These are phyloP conservation scores for Orbilia brochopaga DNA, from an alignment of 2,329 filamentous ascomycete genomes.

Conservation along the genomic window DNA sequence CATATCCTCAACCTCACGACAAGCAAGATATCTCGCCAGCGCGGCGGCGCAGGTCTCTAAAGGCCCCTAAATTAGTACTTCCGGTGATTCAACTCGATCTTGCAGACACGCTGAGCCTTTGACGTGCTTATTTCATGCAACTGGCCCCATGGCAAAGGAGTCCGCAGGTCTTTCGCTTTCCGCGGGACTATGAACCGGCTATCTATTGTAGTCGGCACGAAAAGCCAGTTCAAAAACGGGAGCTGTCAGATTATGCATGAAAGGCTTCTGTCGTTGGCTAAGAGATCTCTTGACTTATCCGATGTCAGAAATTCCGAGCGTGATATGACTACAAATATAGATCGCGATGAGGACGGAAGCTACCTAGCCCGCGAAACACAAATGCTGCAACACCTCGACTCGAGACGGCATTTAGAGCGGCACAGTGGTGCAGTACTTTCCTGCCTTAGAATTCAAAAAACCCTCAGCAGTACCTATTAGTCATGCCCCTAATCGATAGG, in stretches of 20 bases:
- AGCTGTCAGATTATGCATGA: not conserved
- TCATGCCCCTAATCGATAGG: slow-evolving; percentile 6
- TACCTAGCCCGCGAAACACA: not conserved
- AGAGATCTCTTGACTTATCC: not conserved
- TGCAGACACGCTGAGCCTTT: too few relatives aligned
- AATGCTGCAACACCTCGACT: not conserved
- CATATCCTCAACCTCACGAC: not conserved
- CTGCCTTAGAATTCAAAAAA: not conserved
- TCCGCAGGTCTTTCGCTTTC: too few relatives aligned
- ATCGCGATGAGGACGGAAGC: not conserved
- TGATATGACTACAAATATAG: slow-evolving; percentile 1
- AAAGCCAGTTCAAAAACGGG: too few relatives aligned
- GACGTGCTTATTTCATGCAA: too few relatives aligned
- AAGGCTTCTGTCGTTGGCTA: not conserved
- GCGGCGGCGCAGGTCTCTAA: too few relatives aligned
- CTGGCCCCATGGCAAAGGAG: too few relatives aligned
- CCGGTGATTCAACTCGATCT: too few relatives aligned
- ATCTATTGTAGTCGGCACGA: not conserved
- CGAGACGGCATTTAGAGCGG: not conserved
- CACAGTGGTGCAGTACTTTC: not conserved
- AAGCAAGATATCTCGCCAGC: not conserved
- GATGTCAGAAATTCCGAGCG: not conserved
- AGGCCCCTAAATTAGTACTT: too few relatives aligned
- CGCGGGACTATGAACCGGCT: not conserved
- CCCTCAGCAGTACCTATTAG: not conserved